These are phyloP conservation scores for Brettanomyces anomalus DNA, from an alignment of 805 yeast genomes.

Conservation along the genomic window DNA sequence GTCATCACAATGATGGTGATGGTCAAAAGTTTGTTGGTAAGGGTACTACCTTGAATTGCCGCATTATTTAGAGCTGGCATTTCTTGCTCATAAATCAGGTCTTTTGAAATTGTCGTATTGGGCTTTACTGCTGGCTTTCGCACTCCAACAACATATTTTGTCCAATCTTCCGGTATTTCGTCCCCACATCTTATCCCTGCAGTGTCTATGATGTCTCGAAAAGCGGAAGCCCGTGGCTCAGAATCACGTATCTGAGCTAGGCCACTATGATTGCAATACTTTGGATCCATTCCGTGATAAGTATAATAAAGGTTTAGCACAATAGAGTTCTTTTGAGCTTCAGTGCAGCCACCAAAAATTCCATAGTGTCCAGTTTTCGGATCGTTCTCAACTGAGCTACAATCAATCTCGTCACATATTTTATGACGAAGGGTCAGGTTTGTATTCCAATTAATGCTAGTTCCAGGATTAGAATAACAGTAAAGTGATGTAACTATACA, in stretches of 20 bases:
- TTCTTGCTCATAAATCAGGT: too few species aligned
- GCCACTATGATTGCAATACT: conserved; percentile 12
- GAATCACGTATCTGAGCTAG: conserved; percentile 9
- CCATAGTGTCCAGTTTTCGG: conserved; percentile 34
- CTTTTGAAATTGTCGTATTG: background rate
- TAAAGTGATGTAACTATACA: conserved; percentile 32
- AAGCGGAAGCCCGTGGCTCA: conserved; percentile 9
- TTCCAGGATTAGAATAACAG: conserved; percentile 26
- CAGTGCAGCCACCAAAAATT: conserved; percentile 30
- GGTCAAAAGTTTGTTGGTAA: too few species aligned
- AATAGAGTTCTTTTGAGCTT: conserved; percentile 30
- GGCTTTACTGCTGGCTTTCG: background rate
- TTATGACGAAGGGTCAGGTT: conserved; percentile 9
- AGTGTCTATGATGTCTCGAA: conserved; percentile 12
- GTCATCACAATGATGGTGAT: too few species aligned
- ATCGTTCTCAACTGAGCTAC: conserved; percentile 30
- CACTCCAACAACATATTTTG: conserved; percentile 13
- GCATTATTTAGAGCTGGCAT: too few species aligned
- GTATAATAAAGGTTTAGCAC: conserved; percentile 31
- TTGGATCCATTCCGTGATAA: conserved; percentile 9
- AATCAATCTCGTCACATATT: conserved; percentile 30
- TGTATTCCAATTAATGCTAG: conserved; percentile 8
- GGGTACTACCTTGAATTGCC: too few species aligned
- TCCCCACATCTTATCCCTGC: conserved; percentile 17
- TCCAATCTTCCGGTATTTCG: conserved; percentile 19